These are phyloP conservation scores for Cajanus cajan DNA, from an alignment of 306 rosid genomes.

Conservation along the genomic window DNA sequence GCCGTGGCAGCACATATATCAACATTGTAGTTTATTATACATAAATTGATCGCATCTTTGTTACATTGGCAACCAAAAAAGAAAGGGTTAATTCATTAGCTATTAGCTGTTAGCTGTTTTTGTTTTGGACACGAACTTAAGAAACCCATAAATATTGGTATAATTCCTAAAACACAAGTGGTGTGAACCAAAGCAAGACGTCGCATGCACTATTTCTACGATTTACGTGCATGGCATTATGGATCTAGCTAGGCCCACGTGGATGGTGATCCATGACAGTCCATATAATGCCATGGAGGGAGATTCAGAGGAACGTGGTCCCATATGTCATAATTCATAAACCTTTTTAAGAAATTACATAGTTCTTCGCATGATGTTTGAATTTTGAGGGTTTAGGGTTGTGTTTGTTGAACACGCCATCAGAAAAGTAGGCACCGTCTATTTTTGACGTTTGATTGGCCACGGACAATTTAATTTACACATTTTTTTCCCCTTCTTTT, in stretches of 20 bases:
- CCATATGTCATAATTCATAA: neutral
- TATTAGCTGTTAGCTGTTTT: too few species aligned
- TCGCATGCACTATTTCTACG: neutral
- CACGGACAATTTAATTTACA: neutral
- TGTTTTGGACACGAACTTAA: too few species aligned
- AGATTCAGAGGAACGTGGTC: neutral
- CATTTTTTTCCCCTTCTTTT: neutral
- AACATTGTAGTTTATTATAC: conserved; percentile 18
- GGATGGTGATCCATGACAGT: too few species aligned
- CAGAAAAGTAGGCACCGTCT: conserved; percentile 61
- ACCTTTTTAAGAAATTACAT: neutral
- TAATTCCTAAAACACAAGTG: neutral
- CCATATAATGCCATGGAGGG: neutral
- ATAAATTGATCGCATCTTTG: neutral
- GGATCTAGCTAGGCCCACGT: neutral
- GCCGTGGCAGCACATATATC: neutral
- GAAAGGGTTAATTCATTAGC: neutral
- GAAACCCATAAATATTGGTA: too few species aligned
- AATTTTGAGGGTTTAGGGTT: conserved; percentile 39
- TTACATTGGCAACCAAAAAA: neutral
- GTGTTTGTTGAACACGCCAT: conserved; percentile 59
- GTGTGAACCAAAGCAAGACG: neutral
- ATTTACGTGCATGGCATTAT: neutral
- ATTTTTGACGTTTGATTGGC: conserved; percentile 38
- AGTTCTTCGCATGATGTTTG: conserved; percentile 21